Base-by-base conservation (phyloP, 164 flowering plant genomes). In the grape (Vitis vinifera) region DNA sequence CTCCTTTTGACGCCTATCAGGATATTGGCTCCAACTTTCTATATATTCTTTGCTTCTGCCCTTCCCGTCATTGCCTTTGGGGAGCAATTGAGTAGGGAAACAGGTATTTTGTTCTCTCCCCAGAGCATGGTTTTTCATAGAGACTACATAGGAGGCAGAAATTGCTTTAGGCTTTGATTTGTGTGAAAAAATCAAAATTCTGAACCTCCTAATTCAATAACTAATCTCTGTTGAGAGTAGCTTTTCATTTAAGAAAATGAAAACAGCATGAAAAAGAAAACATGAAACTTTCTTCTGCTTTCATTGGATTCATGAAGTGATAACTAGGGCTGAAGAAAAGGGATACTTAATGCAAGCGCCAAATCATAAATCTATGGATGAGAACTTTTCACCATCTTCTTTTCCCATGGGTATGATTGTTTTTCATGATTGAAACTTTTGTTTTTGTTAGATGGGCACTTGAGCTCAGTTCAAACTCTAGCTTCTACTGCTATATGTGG, bases 61-160 rank as follows among this genome's bases (percentile, higher is more conserved):
- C 85, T 84, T 63, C 87, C 87, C 48, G 87, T 81, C 17, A 81
- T 84, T 51, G 85, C 85, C 15, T 84, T 84, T n/a, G 87, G 87
- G 7, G 85, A 81, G 74, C 87, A 81, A 70, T 59, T 84, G 47
- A 77, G 66, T 10, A 75, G 78, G 57, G 83, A 79, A 0, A 84
- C 87, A 68, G 87, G 87, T 84, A 14, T 1, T n/a, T 48, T 37
- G 7, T 59, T 29, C 31, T 44, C 55, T 44, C 69, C 12, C 53
- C 15, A 55, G 14, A 10, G 15, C 15, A 14, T 53, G 23, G 48
- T 44, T 19, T 56, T 31, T 65, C 9, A 48, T 67, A 15, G 49
- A 37, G 27, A 37, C 44, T 37, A 0, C 44, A 37, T 37, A 37
- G 44, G 44, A 37, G 44, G 7, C 44, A 37, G 44, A 37, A 37